phyloP scores from a whole-genome alignment of 192 early-diverging fungal species.

The Neocallimastix lanati region DNA sequence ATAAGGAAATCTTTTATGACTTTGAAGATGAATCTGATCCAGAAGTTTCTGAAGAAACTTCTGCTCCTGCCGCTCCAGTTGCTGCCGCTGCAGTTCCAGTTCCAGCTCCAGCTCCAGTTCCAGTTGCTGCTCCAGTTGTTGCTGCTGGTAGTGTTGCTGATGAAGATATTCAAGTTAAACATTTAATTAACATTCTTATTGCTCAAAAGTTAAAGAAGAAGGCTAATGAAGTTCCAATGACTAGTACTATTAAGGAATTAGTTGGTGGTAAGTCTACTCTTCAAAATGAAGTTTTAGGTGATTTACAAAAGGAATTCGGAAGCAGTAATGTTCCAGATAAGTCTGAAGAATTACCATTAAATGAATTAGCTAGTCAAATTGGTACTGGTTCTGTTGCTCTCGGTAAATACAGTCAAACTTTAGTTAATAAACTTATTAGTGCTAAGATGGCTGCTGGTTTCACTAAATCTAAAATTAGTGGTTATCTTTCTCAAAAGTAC shows the following conservation, averaged over 20 bases:
- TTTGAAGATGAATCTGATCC: slow-evolving; percentile 52
- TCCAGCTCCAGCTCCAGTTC: slow-evolving; percentile 12
- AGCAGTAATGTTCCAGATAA: slow-evolving; percentile 63
- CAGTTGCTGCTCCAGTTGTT: slow-evolving; percentile 30
- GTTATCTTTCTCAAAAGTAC: slow-evolving; percentile 45
- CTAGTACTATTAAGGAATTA: slow-evolving; percentile 79
- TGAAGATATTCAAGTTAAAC: neutral
- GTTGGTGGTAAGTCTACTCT: slow-evolving; percentile 90
- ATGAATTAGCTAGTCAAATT: slow-evolving; percentile 55
- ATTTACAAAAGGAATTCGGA: slow-evolving; percentile 80
- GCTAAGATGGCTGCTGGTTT: slow-evolving; percentile 89
- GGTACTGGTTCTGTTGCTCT: slow-evolving; percentile 30
- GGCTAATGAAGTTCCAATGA: slow-evolving; percentile 45
- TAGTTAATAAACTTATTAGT: slow-evolving; percentile 62
- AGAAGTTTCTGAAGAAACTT: slow-evolving; percentile 12
- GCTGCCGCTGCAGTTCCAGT: slow-evolving; percentile 19
- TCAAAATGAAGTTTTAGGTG: slow-evolving; percentile 92
- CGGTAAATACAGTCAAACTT: slow-evolving; percentile 57
- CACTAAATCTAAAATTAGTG: slow-evolving; percentile 57
- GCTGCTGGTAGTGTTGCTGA: slow-evolving; percentile 9
- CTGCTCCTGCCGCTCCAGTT: slow-evolving; percentile 13
- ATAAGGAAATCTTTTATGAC: slow-evolving; percentile 86
- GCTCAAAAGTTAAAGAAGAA: slow-evolving; percentile 82
- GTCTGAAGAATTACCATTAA: slow-evolving; percentile 72
- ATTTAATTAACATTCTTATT: slow-evolving; percentile 34